Evolutionary conservation across 108 stramenopile species (phyloP), one percentile per base, ranked within the genome.

Genomic region (Fragilaria crotonensis): DNA sequence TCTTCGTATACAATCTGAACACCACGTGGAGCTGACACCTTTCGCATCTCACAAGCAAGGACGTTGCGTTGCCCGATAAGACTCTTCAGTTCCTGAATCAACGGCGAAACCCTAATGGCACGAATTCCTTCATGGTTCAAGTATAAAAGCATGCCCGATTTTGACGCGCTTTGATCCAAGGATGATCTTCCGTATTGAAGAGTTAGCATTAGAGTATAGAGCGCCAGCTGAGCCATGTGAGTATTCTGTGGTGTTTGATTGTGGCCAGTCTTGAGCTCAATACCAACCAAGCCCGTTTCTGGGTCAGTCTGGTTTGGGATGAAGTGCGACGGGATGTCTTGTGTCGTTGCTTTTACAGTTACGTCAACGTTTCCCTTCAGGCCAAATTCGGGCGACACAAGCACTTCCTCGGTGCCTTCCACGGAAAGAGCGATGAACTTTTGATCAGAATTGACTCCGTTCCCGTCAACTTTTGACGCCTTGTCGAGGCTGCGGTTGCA

Each of bases 261-360:
- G 64, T 91, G 81, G 21, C 90, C 90, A 30, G 94, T 95, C 59
- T 95, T 95, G 31, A 95, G 67, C 60, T 95, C 90, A 30, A 95
- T 28, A 18, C 81, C 71, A 70, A 91, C 69, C 33, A 87, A 26
- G 30, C 60, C 53, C 62, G 60, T 45, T 45, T 63, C 64, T 57
- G 54, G 45, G 14, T 48, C 48, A 9, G 21, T 18, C 2, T 56
- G 47, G 2, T 31, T 32, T 41, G 19, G 25, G 33, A 19, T 26
- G 31, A n/a, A 3, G 32, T 45, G 28, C 0, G 18, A 53, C 27
- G 44, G 47, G 26, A 53, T 3, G 23, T 30, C 29, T 33, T 45
- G 27, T 5, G 80, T 86, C 4, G 55, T 57, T 1, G 85, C 78
- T 47, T 79, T 62, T 17, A 92, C 55, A 4, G 89, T 83, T 22